Percentiles rank a stretch among this genome's conserved stretches.
Evolutionary conservation across 257 asterid genomes (phyloP).

Genomic region (Rubia yunnanensis): DNA sequence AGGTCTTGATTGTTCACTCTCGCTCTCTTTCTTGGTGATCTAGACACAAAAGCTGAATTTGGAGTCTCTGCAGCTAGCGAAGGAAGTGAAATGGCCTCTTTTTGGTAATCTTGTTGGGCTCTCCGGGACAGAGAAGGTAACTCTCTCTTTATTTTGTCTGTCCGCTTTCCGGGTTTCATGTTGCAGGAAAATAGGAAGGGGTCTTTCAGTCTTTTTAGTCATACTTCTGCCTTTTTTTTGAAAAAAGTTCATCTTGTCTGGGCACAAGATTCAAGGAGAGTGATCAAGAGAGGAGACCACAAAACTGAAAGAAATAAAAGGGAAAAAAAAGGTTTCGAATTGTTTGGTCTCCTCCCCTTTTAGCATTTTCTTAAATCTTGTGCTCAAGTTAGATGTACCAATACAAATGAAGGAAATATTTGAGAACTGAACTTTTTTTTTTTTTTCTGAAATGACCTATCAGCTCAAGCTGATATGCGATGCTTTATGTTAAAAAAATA

Average conservation of each 20-base stretch:
- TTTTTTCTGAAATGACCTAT: too few relatives aligned
- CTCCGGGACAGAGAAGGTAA: constrained; percentile 51
- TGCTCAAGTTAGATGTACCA: too few relatives aligned
- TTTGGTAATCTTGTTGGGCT: constrained; percentile 40
- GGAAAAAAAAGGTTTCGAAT: neutral
- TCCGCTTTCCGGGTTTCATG: neutral
- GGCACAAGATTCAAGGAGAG: neutral
- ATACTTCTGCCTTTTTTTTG: too few relatives aligned
- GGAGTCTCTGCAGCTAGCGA: constrained; percentile 71
- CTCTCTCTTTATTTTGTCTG: constrained; percentile 3
- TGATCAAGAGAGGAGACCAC: neutral
- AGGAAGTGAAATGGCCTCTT: constrained; percentile 65
- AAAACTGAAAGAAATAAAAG: neutral
- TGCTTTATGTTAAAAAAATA: too few relatives aligned
- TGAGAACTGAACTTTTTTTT: too few relatives aligned
- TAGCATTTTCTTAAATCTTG: neutral
- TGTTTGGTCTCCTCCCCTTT: neutral
- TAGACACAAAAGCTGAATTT: constrained; percentile 60
- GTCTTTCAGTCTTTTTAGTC: neutral
- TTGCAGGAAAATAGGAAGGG: neutral
- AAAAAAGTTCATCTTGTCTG: too few relatives aligned
- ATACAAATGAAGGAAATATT: too few relatives aligned
- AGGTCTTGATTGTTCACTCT: constrained; percentile 13
- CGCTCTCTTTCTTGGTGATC: constrained; percentile 4
- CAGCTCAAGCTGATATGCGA: too few relatives aligned